phyloP scores from a whole-genome alignment of 169 alveolate genomes.

The Besnoitia besnoiti region DNA sequence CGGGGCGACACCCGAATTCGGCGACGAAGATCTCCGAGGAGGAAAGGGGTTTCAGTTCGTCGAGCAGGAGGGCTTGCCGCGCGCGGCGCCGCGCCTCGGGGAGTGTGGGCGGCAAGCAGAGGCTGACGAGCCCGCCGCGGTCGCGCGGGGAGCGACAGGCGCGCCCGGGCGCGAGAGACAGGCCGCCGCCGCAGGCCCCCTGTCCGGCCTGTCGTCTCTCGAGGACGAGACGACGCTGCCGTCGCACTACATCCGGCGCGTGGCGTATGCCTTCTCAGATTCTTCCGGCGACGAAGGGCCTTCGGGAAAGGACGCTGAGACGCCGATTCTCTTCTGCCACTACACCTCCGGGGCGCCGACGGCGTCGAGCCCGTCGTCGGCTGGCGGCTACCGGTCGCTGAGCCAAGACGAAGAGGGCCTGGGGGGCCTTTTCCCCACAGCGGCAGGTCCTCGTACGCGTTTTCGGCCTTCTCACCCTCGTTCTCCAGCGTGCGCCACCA shows the following conservation, averaged over 20 bases:
- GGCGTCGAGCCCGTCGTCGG: not conserved
- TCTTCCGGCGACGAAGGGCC: conserved; percentile 45
- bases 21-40: not conserved
- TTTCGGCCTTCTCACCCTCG: not conserved
- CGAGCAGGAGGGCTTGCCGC: not conserved
- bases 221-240: not conserved
- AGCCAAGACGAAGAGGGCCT: not conserved
- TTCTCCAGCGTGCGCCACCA: not conserved
- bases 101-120: not conserved
- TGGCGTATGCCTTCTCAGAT: conserved; percentile 39
- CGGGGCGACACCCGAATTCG: no score
- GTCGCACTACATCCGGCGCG: conserved; percentile 38
- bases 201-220: not conserved
- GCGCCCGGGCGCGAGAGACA: not conserved
- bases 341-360: not conserved
- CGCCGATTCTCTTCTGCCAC: not conserved
- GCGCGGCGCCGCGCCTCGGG: not conserved
- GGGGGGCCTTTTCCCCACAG: not conserved
- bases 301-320: not conserved
- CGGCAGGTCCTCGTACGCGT: not conserved
- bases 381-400: not conserved
- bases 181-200: not conserved
- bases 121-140: not conserved
- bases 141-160: not conserved
- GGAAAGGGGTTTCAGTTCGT: no score